These are phyloP conservation scores for Lasiosphaeria ovina DNA, from an alignment of 495 filamentous ascomycete genomes.

Conservation along the genomic window DNA sequence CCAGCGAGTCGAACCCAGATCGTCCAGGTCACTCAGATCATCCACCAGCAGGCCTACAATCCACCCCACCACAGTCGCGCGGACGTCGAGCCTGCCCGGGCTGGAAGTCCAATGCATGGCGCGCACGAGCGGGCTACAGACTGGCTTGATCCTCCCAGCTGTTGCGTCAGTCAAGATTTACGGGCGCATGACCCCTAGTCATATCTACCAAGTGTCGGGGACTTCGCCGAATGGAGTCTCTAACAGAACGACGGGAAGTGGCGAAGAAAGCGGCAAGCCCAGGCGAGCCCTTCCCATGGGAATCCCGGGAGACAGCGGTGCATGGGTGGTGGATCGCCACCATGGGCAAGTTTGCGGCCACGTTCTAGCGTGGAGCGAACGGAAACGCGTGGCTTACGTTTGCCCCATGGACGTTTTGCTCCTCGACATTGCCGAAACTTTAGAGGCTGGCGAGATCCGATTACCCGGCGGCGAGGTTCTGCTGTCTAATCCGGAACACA, in stretches of 20 bases:
- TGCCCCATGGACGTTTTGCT: constrained; percentile 91
- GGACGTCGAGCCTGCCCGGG: constrained; percentile 56
- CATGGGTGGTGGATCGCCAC: constrained; percentile 85
- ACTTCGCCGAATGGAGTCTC: constrained; percentile 19
- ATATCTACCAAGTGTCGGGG: constrained; percentile 70
- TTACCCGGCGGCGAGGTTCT: constrained; percentile 46
- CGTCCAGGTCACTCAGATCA: background rate
- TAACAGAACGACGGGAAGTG: constrained; percentile 41
- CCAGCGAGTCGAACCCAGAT: constrained; percentile 23
- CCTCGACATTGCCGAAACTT: constrained; percentile 74
- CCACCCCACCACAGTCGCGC: constrained; percentile 43
- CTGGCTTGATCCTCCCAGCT: constrained; percentile 67
- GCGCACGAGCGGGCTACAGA: constrained; percentile 82
- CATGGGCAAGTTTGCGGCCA: constrained; percentile 83
- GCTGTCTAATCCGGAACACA: constrained; percentile 6
- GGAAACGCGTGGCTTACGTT: constrained; percentile 77
- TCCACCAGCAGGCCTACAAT: constrained; percentile 13
- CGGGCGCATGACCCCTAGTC: constrained; percentile 74
- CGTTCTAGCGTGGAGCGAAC: constrained; percentile 79
- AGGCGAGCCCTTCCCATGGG: constrained; percentile 38
- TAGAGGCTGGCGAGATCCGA: constrained; percentile 56
- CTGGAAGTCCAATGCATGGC: constrained; percentile 84
- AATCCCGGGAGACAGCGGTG: constrained; percentile 88
- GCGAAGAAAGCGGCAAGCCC: constrained; percentile 13
- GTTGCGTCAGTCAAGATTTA: constrained; percentile 81